Percentiles rank a stretch among this genome's conserved stretches.
These are phyloP conservation scores for Sungouiozyma intestinalis DNA, from an alignment of 805 yeast genomes.

Conservation along the genomic window DNA sequence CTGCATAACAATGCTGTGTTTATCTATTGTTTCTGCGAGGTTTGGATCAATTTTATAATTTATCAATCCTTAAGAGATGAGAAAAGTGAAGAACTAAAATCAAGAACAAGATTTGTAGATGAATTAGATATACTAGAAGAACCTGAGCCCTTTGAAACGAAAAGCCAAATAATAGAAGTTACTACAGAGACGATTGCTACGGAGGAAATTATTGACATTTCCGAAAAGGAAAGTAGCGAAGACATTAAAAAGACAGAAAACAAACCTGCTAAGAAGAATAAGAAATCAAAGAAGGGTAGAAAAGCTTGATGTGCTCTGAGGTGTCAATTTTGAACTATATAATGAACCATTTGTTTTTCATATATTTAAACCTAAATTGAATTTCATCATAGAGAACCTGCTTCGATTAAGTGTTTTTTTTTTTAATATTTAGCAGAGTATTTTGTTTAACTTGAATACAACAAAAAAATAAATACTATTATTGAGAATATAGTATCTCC, in stretches of 20 bases:
- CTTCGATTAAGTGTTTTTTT: too few species aligned
- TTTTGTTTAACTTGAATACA: too few species aligned
- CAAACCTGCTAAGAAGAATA: not conserved
- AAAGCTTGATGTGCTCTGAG: not conserved
- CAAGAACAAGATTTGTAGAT: constrained; percentile 4
- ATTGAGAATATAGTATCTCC: too few species aligned
- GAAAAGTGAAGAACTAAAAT: constrained; percentile 38
- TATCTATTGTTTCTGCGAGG: constrained; percentile 49
- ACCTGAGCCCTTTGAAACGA: constrained; percentile 1
- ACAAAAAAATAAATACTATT: too few species aligned
- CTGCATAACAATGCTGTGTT: constrained; percentile 57
- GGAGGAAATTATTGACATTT: not conserved
- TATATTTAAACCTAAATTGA: too few species aligned
- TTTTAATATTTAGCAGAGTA: too few species aligned
- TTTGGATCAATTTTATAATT: constrained; percentile 58
- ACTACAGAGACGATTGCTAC: not conserved
- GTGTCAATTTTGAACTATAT: too few species aligned
- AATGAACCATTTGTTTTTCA: too few species aligned
- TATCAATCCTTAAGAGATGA: constrained; percentile 58
- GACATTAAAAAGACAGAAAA: not conserved
- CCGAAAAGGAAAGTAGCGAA: not conserved
- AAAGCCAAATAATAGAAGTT: not conserved
- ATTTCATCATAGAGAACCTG: too few species aligned
- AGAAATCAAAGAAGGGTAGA: not conserved
- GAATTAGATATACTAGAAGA: constrained; percentile 6